phyloP scores from a whole-genome alignment of 2,329 filamentous ascomycete species.

The Neofusicoccum cordaticola region DNA sequence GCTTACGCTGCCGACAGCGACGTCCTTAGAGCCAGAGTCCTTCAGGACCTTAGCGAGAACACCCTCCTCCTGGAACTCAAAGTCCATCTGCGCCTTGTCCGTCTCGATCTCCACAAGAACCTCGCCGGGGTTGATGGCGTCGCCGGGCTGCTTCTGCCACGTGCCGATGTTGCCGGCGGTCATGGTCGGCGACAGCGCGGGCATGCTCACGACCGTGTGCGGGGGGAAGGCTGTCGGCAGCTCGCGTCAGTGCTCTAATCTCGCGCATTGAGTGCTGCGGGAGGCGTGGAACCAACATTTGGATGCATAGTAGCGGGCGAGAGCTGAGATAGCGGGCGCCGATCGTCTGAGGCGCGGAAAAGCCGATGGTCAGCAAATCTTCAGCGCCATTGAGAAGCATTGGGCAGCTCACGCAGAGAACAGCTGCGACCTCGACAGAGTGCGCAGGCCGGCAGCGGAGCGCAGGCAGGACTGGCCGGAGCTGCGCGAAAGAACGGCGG shows the following conservation, averaged over 20 bases:
- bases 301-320: conserved; percentile 66
- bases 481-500: conserved; percentile 45
- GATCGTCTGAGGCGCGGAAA: conserved; percentile 32
- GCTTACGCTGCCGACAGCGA: conserved; percentile 85
- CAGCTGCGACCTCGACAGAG: conserved; percentile 36
- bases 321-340: conserved; percentile 56
- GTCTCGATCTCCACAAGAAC: conserved; percentile 98
- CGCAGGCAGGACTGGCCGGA: conserved; percentile 43
- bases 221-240: conserved; percentile 74
- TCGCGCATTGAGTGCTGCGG: conserved; percentile 17
- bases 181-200: conserved; percentile 97
- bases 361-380: conserved; percentile 27
- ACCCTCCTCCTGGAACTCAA: conserved; percentile 98
- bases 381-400: background rate
- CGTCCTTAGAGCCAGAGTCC: conserved; percentile 89
- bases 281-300: conserved; percentile 54
- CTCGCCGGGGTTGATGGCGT: conserved; percentile 82
- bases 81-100: conserved; percentile 99
- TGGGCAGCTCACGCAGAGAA: conserved; percentile 20
- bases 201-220: conserved; percentile 96
- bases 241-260: background rate
- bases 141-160: conserved; percentile 97
- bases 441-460: conserved; percentile 43
- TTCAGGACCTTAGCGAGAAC: conserved; percentile 91
- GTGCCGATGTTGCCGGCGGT: conserved; percentile 90